phyloP scores from a whole-genome alignment of 306 rosid genomes.

The Clitoria ternatea region DNA sequence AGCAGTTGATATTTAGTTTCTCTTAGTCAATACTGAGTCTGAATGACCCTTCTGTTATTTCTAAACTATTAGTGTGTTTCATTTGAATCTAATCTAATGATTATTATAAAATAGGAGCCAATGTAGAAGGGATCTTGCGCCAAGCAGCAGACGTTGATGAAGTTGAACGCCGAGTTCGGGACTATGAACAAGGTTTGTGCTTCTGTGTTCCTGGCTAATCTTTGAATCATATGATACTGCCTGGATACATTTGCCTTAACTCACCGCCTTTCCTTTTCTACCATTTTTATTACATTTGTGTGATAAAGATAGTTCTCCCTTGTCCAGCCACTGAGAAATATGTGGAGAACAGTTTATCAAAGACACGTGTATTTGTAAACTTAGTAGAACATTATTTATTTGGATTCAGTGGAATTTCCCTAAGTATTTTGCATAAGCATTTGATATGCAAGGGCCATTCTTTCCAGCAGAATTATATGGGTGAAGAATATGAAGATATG shows the following conservation, averaged over 20 bases:
- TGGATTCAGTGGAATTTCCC: not conserved
- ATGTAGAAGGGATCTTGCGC: conserved; percentile 87
- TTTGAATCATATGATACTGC: not conserved
- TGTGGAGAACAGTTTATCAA: conserved; percentile 2
- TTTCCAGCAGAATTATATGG: not conserved
- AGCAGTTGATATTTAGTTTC: not conserved
- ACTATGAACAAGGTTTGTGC: conserved; percentile 78
- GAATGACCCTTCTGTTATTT: conserved; percentile 4
- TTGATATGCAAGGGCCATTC: not conserved
- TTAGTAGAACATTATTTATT: not conserved
- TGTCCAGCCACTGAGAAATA: conserved; percentile 8
- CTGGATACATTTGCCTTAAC: not conserved
- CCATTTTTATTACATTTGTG: conserved; percentile 8
- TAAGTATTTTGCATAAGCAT: conserved; percentile 4
- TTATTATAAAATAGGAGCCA: conserved; percentile 54
- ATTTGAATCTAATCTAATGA: conserved; percentile 30
- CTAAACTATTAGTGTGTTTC: conserved; percentile 2
- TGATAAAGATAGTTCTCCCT: not conserved
- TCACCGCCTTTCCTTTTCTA: conserved; percentile 3
- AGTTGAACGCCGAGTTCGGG: conserved; percentile 83
- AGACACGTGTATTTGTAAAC: not conserved
- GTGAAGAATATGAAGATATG: not conserved
- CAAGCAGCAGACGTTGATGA: conserved; percentile 99
- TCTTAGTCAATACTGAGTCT: not conserved
- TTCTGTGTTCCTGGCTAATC: conserved; percentile 10